Conservation (phyloP, 2,329 filamentous ascomycete genomes). For the Lasiodiplodia gonubiensis region DNA sequence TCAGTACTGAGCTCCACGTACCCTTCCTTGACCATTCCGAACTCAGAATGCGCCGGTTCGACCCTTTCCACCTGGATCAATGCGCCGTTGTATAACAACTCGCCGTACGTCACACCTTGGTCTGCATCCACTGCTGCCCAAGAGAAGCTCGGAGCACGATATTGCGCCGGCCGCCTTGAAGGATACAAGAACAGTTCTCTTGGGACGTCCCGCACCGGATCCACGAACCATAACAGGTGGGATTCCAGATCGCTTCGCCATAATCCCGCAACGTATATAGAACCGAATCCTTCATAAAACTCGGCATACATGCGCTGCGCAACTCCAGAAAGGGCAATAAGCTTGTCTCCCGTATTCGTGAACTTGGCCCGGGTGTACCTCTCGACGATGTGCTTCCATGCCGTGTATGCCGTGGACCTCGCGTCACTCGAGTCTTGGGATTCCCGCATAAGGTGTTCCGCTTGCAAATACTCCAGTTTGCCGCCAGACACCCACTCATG, state of each 20-base stretch:
- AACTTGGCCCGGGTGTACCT: not conserved
- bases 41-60: not conserved
- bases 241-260: not conserved
- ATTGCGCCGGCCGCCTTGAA: too few species aligned
- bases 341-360: not conserved
- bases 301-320: not conserved
- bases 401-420: not conserved
- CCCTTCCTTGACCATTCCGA: not conserved
- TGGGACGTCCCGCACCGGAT: too few species aligned
- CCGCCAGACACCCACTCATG: not conserved
- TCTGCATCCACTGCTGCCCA: constrained; percentile 22
- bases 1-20: not conserved
- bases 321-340: not conserved
- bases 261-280: not conserved
- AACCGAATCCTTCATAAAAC: not conserved
- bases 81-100: not conserved
- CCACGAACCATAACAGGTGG: too few species aligned
- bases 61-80: not conserved
- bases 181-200: too few species aligned
- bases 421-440: not conserved
- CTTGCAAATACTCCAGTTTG: not conserved
- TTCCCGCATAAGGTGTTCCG: not conserved
- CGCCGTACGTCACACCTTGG: not conserved
- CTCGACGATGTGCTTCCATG: not conserved
- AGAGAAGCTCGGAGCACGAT: constrained; percentile 38